Evolutionary conservation across 164 flowering plant species (phyloP).

Genomic region (Warburgia ugandensis): DNA sequence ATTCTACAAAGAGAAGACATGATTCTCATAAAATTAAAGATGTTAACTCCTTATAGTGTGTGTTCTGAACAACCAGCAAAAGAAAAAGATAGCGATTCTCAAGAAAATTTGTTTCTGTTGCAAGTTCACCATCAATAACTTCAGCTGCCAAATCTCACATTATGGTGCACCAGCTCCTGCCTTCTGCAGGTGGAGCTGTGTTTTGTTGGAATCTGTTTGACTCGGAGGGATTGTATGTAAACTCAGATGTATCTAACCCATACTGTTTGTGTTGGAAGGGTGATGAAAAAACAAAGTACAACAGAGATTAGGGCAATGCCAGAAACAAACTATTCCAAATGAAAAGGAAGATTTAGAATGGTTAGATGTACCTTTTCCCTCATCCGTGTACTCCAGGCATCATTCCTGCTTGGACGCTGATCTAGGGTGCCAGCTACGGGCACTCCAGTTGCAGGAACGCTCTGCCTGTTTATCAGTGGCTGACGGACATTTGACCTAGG

Average conservation of each 20-base stretch:
- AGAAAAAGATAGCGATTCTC: no score
- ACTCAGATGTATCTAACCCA: conserved; percentile 77
- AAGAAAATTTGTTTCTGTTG: not conserved
- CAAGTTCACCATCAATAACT: not conserved
- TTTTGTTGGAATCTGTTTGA: conserved; percentile 50
- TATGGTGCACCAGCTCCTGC: conserved; percentile 58
- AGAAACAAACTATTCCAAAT: not conserved
- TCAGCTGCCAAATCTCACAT: conserved; percentile 30
- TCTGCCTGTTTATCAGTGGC: conserved; percentile 53
- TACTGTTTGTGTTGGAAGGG: conserved; percentile 32
- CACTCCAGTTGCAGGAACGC: conserved; percentile 53
- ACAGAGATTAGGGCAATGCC: no score
- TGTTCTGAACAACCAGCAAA: no score
- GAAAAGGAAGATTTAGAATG: not conserved
- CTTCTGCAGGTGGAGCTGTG: conserved; percentile 49
- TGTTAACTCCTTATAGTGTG: no score
- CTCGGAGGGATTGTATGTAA: conserved; percentile 74
- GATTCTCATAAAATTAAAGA: no score
- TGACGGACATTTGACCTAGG: conserved; percentile 46
- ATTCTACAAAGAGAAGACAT: no score
- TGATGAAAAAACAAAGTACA: not conserved
- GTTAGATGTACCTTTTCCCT: conserved; percentile 60
- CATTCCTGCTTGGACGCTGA: conserved; percentile 61
- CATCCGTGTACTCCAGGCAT: conserved; percentile 90
- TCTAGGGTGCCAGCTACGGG: conserved; percentile 58